Evolutionary conservation across 441 rosid species (phyloP).

Genomic region (Geranium incanum): DNA sequence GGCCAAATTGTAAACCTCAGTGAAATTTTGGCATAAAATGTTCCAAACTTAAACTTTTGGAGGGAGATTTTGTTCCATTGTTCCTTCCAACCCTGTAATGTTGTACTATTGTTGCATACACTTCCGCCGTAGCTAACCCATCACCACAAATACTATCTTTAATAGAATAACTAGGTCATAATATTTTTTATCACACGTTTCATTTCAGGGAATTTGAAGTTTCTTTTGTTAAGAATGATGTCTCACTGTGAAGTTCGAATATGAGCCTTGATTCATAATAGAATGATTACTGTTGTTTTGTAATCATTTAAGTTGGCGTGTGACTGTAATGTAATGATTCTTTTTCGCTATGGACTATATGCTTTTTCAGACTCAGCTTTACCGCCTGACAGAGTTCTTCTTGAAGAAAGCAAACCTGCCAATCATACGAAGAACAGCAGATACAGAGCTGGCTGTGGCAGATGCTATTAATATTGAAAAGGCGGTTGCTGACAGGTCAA

Average conservation of each 20-base stretch:
- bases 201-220: background rate
- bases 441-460: constrained; percentile 92
- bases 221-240: background rate
- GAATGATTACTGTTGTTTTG: background rate
- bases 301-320: background rate
- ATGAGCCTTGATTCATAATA: background rate
- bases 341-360: background rate
- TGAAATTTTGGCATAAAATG: background rate
- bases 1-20: constrained; percentile 7
- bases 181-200: too few species aligned
- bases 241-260: constrained; percentile 5
- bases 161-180: too few species aligned
- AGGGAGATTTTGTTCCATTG: constrained; percentile 8
- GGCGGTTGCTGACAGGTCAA: constrained; percentile 73
- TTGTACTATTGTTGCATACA: too few species aligned
- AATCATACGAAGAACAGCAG: constrained; percentile 69
- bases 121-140: too few species aligned
- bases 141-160: too few species aligned
- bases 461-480: constrained; percentile 93
- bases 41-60: constrained; percentile 3
- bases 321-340: constrained; percentile 2
- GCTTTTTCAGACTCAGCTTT: constrained; percentile 63
- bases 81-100: background rate
- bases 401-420: constrained; percentile 69
- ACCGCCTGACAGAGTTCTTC: constrained; percentile 75